phyloP scores from a whole-genome alignment of 805 yeast genomes.

The Zygosaccharomyces rouxii region DNA sequence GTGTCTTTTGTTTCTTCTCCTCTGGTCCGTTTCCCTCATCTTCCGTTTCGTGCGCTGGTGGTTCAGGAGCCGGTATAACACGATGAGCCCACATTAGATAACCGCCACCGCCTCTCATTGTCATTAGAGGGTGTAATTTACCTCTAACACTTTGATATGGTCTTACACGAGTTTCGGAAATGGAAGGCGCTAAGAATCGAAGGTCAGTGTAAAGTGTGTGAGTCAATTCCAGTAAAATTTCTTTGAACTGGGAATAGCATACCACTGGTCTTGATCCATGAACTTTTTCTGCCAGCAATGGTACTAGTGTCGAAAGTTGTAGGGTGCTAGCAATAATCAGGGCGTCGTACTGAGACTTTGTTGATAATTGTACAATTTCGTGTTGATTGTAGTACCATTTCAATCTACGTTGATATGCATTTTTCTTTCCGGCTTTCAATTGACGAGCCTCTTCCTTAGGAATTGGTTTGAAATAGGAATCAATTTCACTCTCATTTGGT shows the following conservation, averaged over 20 bases:
- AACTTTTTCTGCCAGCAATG: constrained; percentile 55
- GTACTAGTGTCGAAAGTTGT: constrained; percentile 60
- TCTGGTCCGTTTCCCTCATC: background rate
- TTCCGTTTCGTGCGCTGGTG: constrained; percentile 8
- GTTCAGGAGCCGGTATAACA: constrained; percentile 54
- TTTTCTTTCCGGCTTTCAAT: constrained; percentile 55
- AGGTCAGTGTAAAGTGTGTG: constrained; percentile 66
- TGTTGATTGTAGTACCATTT: constrained; percentile 41
- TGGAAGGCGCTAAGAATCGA: constrained; percentile 74
- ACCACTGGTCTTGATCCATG: constrained; percentile 88
- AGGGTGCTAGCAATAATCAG: constrained; percentile 70
- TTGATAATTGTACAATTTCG: constrained; percentile 48
- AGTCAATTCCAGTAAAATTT: constrained; percentile 60
- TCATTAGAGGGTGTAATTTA: constrained; percentile 91
- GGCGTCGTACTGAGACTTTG: constrained; percentile 62
- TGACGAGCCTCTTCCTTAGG: constrained; percentile 50
- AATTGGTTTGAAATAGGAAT: constrained; percentile 37
- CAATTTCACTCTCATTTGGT: constrained; percentile 43
- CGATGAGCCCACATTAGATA: constrained; percentile 72
- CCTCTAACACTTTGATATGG: constrained; percentile 92
- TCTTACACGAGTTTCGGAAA: constrained; percentile 76
- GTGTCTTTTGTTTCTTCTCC: constrained; percentile 7
- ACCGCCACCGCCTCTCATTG: constrained; percentile 90
- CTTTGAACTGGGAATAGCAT: constrained; percentile 77
- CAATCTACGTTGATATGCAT: constrained; percentile 63